Percentiles rank a stretch among this genome's conserved stretches.
These are phyloP conservation scores for Phylloporus sp. DNA, from an alignment of 768 basidiomycete genomes.

Conservation along the genomic window DNA sequence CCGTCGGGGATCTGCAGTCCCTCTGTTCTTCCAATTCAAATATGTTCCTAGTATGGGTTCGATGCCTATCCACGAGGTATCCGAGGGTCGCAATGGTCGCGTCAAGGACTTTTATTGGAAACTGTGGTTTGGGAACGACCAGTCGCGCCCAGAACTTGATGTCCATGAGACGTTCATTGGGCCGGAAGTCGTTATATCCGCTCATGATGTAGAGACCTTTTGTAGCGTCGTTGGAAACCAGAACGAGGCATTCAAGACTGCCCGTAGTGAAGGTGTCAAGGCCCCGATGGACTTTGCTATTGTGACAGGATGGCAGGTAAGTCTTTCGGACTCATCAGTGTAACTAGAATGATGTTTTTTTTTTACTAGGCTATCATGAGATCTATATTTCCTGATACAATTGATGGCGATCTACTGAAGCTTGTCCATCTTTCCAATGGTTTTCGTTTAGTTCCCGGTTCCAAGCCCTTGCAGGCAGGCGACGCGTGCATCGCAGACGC, in stretches of 20 bases:
- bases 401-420: slow-evolving; percentile 93
- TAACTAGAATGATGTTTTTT: slow-evolving; percentile 6
- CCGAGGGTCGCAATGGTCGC: slow-evolving; percentile 74
- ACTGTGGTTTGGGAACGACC: slow-evolving; percentile 92
- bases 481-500: slow-evolving; percentile 91
- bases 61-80: slow-evolving; percentile 90
- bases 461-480: slow-evolving; percentile 72
- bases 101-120: slow-evolving; percentile 99
- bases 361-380: slow-evolving; percentile 92
- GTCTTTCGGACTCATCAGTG: slow-evolving; percentile 22
- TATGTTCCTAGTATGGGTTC: slow-evolving; percentile 88
- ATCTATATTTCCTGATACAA: slow-evolving; percentile 87
- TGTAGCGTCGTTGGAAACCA: slow-evolving; percentile 93
- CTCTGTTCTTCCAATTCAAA: slow-evolving; percentile 75
- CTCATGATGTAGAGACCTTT: slow-evolving; percentile 79
- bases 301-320: slow-evolving; percentile 96
- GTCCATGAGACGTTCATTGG: slow-evolving; percentile 81
- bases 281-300: slow-evolving; percentile 99
- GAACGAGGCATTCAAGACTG: slow-evolving; percentile 83
- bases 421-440: slow-evolving; percentile 97
- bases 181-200: slow-evolving; percentile 79
- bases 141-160: slow-evolving; percentile 71
- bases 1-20: slow-evolving; percentile 68
- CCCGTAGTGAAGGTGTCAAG: slow-evolving; percentile 60
- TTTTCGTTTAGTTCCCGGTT: slow-evolving; percentile 83